Evolutionary conservation across 2,329 filamentous ascomycete species (phyloP).

Genomic region (Clonostachys byssicola): DNA sequence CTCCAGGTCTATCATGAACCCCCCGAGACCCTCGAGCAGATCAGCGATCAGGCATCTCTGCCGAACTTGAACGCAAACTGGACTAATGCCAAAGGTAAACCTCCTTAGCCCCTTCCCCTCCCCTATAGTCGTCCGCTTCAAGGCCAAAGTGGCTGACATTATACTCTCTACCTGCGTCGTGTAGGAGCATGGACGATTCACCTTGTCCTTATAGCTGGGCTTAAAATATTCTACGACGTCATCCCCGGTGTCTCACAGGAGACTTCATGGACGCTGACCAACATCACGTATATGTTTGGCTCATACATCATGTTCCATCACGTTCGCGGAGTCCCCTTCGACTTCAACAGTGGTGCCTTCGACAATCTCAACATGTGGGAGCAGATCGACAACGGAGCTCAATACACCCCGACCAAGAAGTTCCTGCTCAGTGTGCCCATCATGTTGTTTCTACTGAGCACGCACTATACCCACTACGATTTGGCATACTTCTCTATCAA

Average conservation of each 20-base stretch:
- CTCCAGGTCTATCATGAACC: slow-evolving; percentile 91
- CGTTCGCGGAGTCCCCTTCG: slow-evolving; percentile 95
- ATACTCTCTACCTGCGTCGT: background rate
- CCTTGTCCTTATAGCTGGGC: slow-evolving; percentile 81
- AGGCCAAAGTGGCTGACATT: background rate
- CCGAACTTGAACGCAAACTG: slow-evolving; percentile 97
- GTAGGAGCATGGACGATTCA: slow-evolving; percentile 97
- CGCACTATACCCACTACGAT: slow-evolving; percentile 98
- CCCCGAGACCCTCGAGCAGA: slow-evolving; percentile 92
- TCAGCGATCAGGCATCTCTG: slow-evolving; percentile 90
- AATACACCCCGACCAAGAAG: slow-evolving; percentile 98
- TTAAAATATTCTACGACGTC: slow-evolving; percentile 97
- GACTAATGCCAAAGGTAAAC: slow-evolving; percentile 95
- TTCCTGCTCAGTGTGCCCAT: slow-evolving; percentile 95
- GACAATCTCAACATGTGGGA: slow-evolving; percentile 99
- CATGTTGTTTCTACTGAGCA: slow-evolving; percentile 90
- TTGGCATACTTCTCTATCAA: slow-evolving; percentile 97
- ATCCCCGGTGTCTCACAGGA: slow-evolving; percentile 95
- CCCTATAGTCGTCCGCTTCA: background rate
- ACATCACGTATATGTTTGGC: slow-evolving; percentile 98
- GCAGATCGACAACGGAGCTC: slow-evolving; percentile 97
- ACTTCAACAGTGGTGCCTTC: slow-evolving; percentile 97
- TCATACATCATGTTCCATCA: slow-evolving; percentile 99
- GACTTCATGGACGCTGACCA: slow-evolving; percentile 97
- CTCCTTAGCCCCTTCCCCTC: slow-evolving; percentile 1